phyloP scores from a whole-genome alignment of 1,139 yeast species.

The Sugiyamaella xylanicola region DNA sequence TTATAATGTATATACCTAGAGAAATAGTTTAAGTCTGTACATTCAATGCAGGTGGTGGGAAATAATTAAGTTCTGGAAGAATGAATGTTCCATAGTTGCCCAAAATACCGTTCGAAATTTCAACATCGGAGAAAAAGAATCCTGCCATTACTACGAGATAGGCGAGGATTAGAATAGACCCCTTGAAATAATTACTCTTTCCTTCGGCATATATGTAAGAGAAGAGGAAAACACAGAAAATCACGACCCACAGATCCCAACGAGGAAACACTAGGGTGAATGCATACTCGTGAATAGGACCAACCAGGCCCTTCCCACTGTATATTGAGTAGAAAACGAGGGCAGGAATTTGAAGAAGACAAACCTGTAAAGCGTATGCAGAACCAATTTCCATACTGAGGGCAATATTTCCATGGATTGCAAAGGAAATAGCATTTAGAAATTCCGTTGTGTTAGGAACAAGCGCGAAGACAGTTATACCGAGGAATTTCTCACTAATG shows the following conservation, averaged over 20 bases:
- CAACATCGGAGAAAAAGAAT: slow-evolving; percentile 55
- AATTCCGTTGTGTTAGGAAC: slow-evolving; percentile 98
- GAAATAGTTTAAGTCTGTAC: slow-evolving; percentile 6
- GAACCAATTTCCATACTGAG: slow-evolving; percentile 93
- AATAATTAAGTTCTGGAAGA: slow-evolving; percentile 12
- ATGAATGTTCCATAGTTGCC: slow-evolving; percentile 15
- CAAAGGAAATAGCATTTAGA: slow-evolving; percentile 94
- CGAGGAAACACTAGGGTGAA: slow-evolving; percentile 88
- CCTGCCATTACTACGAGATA: slow-evolving; percentile 80
- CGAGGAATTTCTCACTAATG: slow-evolving; percentile 85
- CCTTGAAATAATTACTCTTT: slow-evolving; percentile 92
- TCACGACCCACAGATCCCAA: slow-evolving; percentile 90
- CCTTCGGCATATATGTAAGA: slow-evolving; percentile 97
- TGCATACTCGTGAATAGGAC: slow-evolving; percentile 49
- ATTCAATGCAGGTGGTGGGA: slow-evolving; percentile 8
- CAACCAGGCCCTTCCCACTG: slow-evolving; percentile 38
- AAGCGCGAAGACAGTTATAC: slow-evolving; percentile 89
- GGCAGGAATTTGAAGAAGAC: slow-evolving; percentile 89
- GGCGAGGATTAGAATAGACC: slow-evolving; percentile 79
- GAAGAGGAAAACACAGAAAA: slow-evolving; percentile 83
- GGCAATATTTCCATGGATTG: slow-evolving; percentile 94
- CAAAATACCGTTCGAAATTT: slow-evolving; percentile 41
- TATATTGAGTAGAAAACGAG: slow-evolving; percentile 75
- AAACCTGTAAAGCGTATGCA: slow-evolving; percentile 97
- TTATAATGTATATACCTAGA: not conserved